Evolutionary conservation across 768 basidiomycete genomes (phyloP).

Genomic region (Xerocomus potaroensis): DNA sequence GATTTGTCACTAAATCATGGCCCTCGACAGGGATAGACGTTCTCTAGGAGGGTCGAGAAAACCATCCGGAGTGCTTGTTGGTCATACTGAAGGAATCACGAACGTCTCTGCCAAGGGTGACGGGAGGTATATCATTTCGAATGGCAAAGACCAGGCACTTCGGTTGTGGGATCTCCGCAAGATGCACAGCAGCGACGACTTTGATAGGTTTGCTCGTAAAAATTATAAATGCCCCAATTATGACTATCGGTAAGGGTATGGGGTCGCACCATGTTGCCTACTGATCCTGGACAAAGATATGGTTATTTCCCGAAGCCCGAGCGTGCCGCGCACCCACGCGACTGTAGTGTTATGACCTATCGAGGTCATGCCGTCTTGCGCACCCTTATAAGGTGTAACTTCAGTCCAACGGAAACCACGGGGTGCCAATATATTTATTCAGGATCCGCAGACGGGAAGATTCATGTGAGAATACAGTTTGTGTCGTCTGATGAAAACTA

Average conservation of each 20-base stretch:
- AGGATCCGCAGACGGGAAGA: constrained; percentile 79
- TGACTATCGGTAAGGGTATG: constrained; percentile 72
- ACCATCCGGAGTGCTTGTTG: constrained; percentile 90
- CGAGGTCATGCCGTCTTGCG: constrained; percentile 85
- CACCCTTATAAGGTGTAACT: constrained; percentile 94
- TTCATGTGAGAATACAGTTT: constrained; percentile 57
- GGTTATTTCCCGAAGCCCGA: constrained; percentile 62
- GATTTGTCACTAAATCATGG: background rate
- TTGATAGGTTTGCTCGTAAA: constrained; percentile 46
- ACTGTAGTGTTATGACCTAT: constrained; percentile 95
- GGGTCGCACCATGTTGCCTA: background rate
- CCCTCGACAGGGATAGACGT: constrained; percentile 44
- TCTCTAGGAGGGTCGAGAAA: constrained; percentile 49
- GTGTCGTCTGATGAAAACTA: constrained; percentile 1
- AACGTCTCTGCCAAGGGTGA: constrained; percentile 95
- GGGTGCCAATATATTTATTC: constrained; percentile 93
- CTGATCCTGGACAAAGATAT: constrained; percentile 40
- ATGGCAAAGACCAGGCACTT: constrained; percentile 92
- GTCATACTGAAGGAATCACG: constrained; percentile 95
- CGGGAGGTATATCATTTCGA: constrained; percentile 91
- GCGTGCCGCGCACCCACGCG: constrained; percentile 68
- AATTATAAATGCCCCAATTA: constrained; percentile 57
- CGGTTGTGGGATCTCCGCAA: constrained; percentile 92
- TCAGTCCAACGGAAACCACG: constrained; percentile 90
- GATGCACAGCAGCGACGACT: constrained; percentile 76